A percentile compares a stretch with the other conserved stretches of the same genome.
Conservation (phyloP, 2,329 filamentous ascomycete species). For the Talaromyces piceae region DNA sequence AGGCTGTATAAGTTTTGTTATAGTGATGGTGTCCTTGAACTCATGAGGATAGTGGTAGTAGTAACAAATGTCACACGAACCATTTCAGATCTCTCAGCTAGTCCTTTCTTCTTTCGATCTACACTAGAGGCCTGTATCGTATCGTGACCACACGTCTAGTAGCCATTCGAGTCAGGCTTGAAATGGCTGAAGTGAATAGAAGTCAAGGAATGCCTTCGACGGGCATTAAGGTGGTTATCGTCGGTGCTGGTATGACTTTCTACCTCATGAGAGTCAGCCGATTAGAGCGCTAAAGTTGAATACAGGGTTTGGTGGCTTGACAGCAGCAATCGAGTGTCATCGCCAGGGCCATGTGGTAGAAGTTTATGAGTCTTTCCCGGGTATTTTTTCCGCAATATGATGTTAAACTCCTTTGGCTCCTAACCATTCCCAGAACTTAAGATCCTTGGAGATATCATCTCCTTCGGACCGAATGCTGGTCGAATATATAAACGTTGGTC, state of each 20-base stretch:
- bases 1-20: too few species aligned
- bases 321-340: conserved; percentile 56
- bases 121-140: too few species aligned
- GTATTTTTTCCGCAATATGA: conserved; percentile 9
- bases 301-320: conserved; percentile 53
- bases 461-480: conserved; percentile 54
- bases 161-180: not conserved
- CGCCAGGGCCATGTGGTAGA: conserved; percentile 53
- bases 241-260: conserved; percentile 27
- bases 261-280: conserved; percentile 8
- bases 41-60: not conserved
- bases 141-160: not conserved
- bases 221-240: conserved; percentile 49
- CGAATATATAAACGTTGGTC: conserved; percentile 56
- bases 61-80: not conserved
- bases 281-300: not conserved
- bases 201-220: conserved; percentile 19
- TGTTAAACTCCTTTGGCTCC: not conserved
- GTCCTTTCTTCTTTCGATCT: not conserved
- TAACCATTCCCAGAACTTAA: conserved; percentile 40
- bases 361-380: conserved; percentile 51
- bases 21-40: too few species aligned
- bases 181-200: not conserved
- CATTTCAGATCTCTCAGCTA: not conserved
- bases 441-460: conserved; percentile 55